Conservation (phyloP, 2,329 filamentous ascomycete species). For the Xylariaceae sp. region DNA sequence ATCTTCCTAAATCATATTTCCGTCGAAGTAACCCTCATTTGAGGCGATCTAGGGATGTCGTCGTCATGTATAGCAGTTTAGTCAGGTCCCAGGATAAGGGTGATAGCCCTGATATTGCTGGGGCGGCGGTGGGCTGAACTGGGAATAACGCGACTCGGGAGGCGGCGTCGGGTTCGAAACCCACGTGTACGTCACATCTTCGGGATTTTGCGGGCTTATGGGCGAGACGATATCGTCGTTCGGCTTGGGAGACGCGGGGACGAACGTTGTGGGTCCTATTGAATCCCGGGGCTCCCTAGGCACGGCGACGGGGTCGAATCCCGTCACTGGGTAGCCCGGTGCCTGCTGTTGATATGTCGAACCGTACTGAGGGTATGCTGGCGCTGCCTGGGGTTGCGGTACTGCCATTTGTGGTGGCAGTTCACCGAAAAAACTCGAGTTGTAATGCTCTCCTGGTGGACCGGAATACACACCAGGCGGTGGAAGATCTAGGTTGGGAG, state of each 20-base stretch:
- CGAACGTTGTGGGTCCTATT: slow-evolving; percentile 10
- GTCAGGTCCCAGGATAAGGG: slow-evolving; percentile 31
- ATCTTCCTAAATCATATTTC: slow-evolving; percentile 2
- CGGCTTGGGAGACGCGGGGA: slow-evolving; percentile 13
- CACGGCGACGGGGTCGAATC: slow-evolving; percentile 11
- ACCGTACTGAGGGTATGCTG: slow-evolving; percentile 9
- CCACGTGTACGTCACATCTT: slow-evolving; percentile 22
- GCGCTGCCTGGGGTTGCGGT: background rate
- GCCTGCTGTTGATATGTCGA: background rate
- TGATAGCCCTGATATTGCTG: slow-evolving; percentile 34
- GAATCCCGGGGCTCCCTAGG: slow-evolving; percentile 3
- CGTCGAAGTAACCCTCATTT: background rate
- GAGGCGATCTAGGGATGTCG: background rate
- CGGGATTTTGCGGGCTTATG: slow-evolving; percentile 16
- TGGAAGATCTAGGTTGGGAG: slow-evolving; percentile 17
- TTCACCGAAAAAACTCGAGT: slow-evolving; percentile 35
- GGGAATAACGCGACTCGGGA: slow-evolving; percentile 30
- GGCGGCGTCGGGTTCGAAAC: slow-evolving; percentile 25
- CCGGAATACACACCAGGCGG: slow-evolving; percentile 29
- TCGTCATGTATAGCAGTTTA: background rate
- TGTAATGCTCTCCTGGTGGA: slow-evolving; percentile 32
- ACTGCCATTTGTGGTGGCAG: slow-evolving; percentile 33
- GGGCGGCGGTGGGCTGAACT: slow-evolving; percentile 32
- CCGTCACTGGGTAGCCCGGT: slow-evolving; percentile 14
- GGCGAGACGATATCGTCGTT: slow-evolving; percentile 26